Percentiles rank a stretch among this genome's conserved stretches.
Conservation (phyloP, 2,329 filamentous ascomycete species). For the Botryotinia narcissicola region DNA sequence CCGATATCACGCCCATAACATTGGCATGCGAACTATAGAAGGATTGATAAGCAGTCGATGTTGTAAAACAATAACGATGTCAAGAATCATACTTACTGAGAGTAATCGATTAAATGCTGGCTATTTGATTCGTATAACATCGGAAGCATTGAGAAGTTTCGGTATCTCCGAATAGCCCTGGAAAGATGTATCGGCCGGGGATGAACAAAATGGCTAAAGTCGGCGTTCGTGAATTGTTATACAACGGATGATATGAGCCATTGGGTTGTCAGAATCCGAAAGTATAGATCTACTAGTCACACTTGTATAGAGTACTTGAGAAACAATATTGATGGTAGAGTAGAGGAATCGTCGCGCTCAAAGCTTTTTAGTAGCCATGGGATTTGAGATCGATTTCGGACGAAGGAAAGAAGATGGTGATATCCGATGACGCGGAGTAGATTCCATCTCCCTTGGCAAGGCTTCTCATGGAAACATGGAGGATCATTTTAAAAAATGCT, state of each 20-base stretch:
- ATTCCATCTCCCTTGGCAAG: not conserved
- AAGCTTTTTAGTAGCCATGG: not conserved
- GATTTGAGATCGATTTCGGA: not conserved
- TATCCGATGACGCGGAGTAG: not conserved
- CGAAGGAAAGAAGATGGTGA: not conserved
- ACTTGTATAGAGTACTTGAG: not conserved
- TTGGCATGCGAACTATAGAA: not conserved
- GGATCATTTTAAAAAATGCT: not conserved
- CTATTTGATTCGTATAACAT: not conserved
- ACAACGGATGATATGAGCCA: not conserved
- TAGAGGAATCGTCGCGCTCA: not conserved
- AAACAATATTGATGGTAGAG: not conserved
- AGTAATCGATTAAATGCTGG: not conserved
- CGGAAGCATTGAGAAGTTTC: not conserved
- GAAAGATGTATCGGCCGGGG: not conserved
- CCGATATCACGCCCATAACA: not conserved
- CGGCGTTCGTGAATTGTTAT: not conserved
- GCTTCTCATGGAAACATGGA: not conserved
- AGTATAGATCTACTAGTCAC: not conserved
- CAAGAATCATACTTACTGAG: not conserved
- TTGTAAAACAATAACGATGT: not conserved
- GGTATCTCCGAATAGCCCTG: not conserved
- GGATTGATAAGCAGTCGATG: too few relatives aligned
- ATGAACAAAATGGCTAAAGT: not conserved
- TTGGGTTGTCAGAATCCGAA: not conserved